phyloP scores from a whole-genome alignment of 1,284 basidiomycete species.

The Ustilago crameri region DNA sequence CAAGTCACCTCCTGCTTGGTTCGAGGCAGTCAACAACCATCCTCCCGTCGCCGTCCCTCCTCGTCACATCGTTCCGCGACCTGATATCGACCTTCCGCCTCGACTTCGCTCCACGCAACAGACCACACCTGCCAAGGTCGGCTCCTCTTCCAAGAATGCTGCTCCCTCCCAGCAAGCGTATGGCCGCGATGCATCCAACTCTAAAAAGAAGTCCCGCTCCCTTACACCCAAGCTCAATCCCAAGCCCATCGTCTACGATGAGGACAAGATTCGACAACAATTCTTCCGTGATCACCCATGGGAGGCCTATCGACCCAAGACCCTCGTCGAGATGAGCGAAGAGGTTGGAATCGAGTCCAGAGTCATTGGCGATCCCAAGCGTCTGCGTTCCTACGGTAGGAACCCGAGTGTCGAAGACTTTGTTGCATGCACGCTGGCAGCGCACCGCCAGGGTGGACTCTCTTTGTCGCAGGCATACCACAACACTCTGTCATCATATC shows the following conservation, averaged over 20 bases:
- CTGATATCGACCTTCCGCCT: slow-evolving; percentile 68
- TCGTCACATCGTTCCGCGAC: slow-evolving; percentile 75
- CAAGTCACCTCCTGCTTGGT: slow-evolving; percentile 82
- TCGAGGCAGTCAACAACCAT: slow-evolving; percentile 83
- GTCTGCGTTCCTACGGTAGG: slow-evolving; percentile 55
- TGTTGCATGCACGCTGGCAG: slow-evolving; percentile 81
- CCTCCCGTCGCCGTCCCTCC: slow-evolving; percentile 87
- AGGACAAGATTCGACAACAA: slow-evolving; percentile 85
- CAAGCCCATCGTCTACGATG: slow-evolving; percentile 79
- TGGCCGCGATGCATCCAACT: slow-evolving; percentile 51
- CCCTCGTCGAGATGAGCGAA: slow-evolving; percentile 76
- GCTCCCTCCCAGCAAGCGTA: slow-evolving; percentile 6
- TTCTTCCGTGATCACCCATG: slow-evolving; percentile 98
- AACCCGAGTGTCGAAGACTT: slow-evolving; percentile 89
- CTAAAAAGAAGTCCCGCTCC: slow-evolving; percentile 66
- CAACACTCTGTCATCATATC: slow-evolving; percentile 60
- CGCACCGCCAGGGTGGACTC: slow-evolving; percentile 76
- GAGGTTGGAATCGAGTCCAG: slow-evolving; percentile 72
- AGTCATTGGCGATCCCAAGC: slow-evolving; percentile 74
- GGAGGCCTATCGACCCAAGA: slow-evolving; percentile 85
- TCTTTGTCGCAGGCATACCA: slow-evolving; percentile 83
- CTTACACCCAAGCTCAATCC: slow-evolving; percentile 73
- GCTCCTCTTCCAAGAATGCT: slow-evolving; percentile 28
- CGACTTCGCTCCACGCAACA: slow-evolving; percentile 25
- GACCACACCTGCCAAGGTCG: slow-evolving; percentile 11